These are phyloP conservation scores for Saussurea involucrata DNA, from an alignment of 129 eudicot species.

Conservation along the genomic window DNA sequence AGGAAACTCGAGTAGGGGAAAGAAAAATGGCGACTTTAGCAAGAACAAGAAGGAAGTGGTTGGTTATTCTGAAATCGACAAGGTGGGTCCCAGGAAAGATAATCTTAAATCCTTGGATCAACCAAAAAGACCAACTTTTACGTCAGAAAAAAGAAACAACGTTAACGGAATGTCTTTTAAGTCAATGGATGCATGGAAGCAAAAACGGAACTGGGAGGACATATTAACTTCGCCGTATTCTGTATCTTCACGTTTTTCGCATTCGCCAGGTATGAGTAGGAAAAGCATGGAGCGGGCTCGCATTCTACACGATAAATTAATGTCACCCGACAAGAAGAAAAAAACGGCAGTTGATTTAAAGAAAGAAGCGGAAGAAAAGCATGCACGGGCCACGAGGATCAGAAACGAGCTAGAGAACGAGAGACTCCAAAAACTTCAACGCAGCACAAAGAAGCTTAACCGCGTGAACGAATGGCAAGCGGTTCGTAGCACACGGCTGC, in stretches of 20 bases:
- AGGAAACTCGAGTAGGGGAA: conserved; percentile 51
- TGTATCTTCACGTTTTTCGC: conserved; percentile 78
- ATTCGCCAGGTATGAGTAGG: conserved; percentile 83
- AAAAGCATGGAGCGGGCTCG: conserved; percentile 83
- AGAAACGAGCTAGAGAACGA: conserved; percentile 83
- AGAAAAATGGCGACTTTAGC: conserved; percentile 47
- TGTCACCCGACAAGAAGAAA: conserved; percentile 95
- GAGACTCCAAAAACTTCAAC: conserved; percentile 84
- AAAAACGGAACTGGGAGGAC: conserved; percentile 93
- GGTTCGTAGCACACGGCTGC: conserved; percentile 75
- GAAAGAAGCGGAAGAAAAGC: conserved; percentile 93
- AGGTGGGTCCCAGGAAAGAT: conserved; percentile 37
- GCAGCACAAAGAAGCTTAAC: conserved; percentile 76
- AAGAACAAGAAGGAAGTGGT: conserved; percentile 49
- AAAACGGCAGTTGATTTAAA: conserved; percentile 73
- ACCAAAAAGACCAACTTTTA: conserved; percentile 33
- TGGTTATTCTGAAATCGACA: conserved; percentile 48
- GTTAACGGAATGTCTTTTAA: conserved; percentile 33
- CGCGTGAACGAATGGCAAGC: conserved; percentile 96
- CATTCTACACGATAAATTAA: conserved; percentile 80
- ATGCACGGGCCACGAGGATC: conserved; percentile 85
- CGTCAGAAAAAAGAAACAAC: conserved; percentile 50
- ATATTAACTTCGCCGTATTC: conserved; percentile 68
- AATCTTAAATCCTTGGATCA: conserved; percentile 45
- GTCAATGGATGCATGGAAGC: conserved; percentile 96